Evolutionary conservation across 1,139 yeast species (phyloP).

Genomic region (Kazachstania sp.): DNA sequence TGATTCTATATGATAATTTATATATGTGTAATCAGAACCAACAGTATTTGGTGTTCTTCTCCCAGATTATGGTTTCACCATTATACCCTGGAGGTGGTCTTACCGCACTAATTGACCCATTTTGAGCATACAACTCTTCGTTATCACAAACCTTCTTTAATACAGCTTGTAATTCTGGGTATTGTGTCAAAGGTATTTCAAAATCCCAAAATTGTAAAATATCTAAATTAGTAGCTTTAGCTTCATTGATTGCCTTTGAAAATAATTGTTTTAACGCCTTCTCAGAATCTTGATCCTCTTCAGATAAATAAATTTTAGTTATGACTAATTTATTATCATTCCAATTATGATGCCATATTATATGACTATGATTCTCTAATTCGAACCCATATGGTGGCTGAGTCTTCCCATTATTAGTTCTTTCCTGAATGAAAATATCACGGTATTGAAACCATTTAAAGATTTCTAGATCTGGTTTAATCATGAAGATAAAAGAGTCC

Average conservation of each 20-base stretch:
- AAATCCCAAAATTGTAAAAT: conserved; percentile 29
- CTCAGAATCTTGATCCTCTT: conserved; percentile 11
- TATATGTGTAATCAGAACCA: conserved; percentile 25
- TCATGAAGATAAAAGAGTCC: conserved; percentile 28
- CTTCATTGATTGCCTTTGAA: conserved; percentile 21
- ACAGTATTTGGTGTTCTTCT: conserved; percentile 29
- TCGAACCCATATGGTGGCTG: conserved; percentile 31
- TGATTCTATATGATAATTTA: not conserved
- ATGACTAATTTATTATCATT: conserved; percentile 32
- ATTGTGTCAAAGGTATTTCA: conserved; percentile 21
- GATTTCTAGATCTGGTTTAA: conserved; percentile 34
- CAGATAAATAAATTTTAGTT: conserved; percentile 23
- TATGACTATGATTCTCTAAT: conserved; percentile 27
- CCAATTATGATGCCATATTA: conserved; percentile 44
- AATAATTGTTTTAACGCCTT: conserved; percentile 14
- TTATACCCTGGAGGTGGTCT: conserved; percentile 22
- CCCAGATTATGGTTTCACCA: conserved; percentile 23
- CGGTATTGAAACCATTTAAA: conserved; percentile 39
- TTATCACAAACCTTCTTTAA: conserved; percentile 16
- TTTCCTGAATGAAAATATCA: conserved; percentile 33
- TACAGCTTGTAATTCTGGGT: conserved; percentile 15
- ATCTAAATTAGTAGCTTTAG: conserved; percentile 12
- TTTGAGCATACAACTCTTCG: conserved; percentile 17
- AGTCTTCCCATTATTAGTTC: conserved; percentile 10
- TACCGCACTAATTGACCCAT: conserved; percentile 29